Evolutionary conservation across 345 rosid genomes (phyloP).

Genomic region (Aethionema arabicum): DNA sequence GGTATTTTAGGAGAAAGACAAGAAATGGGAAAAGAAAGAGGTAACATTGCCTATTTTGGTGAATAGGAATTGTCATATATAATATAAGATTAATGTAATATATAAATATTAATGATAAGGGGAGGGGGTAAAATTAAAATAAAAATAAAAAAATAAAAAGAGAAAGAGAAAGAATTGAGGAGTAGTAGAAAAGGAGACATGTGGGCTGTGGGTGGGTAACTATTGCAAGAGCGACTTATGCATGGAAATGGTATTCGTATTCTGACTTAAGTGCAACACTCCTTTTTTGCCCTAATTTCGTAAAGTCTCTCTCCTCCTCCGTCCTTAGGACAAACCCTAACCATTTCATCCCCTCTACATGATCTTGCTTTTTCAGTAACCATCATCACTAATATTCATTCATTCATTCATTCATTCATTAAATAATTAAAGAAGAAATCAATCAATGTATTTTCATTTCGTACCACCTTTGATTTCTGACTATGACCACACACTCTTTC

Average conservation of each 20-base stretch:
- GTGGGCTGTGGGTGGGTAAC: slow-evolving; percentile 32
- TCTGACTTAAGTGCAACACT: slow-evolving; percentile 31
- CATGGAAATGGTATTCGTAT: slow-evolving; percentile 32
- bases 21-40: slow-evolving; percentile 33
- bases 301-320: slow-evolving; percentile 34
- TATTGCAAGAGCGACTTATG: slow-evolving; percentile 44
- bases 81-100: background rate
- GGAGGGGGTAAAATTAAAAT: too few relatives aligned
- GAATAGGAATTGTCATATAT: slow-evolving; percentile 30
- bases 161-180: slow-evolving; percentile 27
- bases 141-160: too few relatives aligned
- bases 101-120: too few relatives aligned
- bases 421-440: too few relatives aligned
- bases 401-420: too few relatives aligned
- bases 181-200: slow-evolving; percentile 37
- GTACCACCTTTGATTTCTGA: slow-evolving; percentile 5
- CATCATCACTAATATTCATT: background rate
- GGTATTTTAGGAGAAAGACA: slow-evolving; percentile 31
- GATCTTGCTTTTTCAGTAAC: slow-evolving; percentile 39
- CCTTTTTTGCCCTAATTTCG: slow-evolving; percentile 36
- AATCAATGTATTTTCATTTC: background rate
- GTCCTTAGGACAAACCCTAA: slow-evolving; percentile 39
- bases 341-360: slow-evolving; percentile 19
- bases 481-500: slow-evolving; percentile 39
- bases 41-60: slow-evolving; percentile 34